Evolutionary conservation across 257 asterid genomes (phyloP), one percentile per base, ranked within the genome.

Genomic region (Solanum gracilifrons): DNA sequence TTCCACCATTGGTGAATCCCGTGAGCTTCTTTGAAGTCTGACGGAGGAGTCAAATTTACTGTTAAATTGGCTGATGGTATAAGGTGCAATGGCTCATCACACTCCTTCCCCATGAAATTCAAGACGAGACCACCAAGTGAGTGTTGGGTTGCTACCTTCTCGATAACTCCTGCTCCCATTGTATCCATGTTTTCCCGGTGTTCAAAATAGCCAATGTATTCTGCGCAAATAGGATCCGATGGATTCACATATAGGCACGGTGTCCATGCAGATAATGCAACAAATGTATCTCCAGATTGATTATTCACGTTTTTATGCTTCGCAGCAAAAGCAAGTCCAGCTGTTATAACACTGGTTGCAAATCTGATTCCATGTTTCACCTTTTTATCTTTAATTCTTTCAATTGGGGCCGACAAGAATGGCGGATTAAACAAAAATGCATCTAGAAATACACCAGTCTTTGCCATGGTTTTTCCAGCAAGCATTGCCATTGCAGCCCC

Each of bases 1-100:
- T 94, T 95, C 99, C 99, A 97, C 99, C 99, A 97, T 83, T 95
- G 99, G 80, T 95, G 98, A 23, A 97, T 94, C 13, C 99, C 98
- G 55, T 97, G 99, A 87, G 98, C 99, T 46, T 92, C 96, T 88
- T 91, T 92, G 88, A 94, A 93, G 84, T 92, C 94, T 10, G 82
- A 71, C 0, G 94, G 90, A 64, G 93, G 96, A 21, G 91, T 80
- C n/a, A 79, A 75, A 85, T 94, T 95, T 86, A 92, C 96, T 0
- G 91, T 91, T 12, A 95, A 88, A 71, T 87, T 89, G 15, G 99
- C 99, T 2, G 98, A 95, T 4, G 99, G 99, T 48, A 97, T 92
- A 12, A 95, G 96, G 86, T 95, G 98, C 89, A 93, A 62, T 9
- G 99, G 93, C 89, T 97, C 99, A 36, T 94, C 98, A 12, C 92